These are phyloP conservation scores for Oryza meyeriana DNA, from an alignment of 176 grass and related monocot species.

Conservation along the genomic window DNA sequence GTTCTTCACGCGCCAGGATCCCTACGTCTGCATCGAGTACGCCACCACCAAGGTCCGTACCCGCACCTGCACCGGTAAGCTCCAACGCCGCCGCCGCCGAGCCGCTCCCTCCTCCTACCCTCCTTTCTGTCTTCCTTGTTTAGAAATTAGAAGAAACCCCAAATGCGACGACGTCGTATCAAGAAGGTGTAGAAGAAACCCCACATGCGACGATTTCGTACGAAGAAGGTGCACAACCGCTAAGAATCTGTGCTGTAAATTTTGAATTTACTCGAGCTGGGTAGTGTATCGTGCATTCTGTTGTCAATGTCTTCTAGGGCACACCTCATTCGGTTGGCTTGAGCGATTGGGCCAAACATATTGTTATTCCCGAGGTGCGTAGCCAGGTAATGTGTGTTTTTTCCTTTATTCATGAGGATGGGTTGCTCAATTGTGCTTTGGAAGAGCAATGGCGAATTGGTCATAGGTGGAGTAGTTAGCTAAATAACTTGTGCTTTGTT, in stretches of 20 bases:
- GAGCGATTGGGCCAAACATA: neutral
- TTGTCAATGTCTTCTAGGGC: neutral
- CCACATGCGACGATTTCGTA: neutral
- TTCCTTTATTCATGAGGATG: neutral
- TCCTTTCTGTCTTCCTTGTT: neutral
- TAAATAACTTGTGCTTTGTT: neutral
- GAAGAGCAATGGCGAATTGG: neutral
- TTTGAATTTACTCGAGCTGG: neutral
- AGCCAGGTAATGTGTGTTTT: neutral
- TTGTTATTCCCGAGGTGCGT: neutral
- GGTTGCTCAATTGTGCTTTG: neutral
- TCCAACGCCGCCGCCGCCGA: too few relatives aligned
- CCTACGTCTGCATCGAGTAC: constrained; percentile 86
- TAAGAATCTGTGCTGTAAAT: neutral
- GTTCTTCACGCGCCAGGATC: constrained; percentile 79
- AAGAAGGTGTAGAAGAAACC: neutral
- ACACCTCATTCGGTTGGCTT: neutral
- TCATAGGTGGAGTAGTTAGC: neutral
- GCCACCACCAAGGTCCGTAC: constrained; percentile 71
- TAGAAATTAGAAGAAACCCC: neutral
- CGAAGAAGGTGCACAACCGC: neutral
- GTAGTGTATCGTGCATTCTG: neutral
- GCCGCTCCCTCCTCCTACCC: neutral
- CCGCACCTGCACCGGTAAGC: constrained; percentile 66
- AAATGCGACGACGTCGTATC: neutral